phyloP scores from a whole-genome alignment of 257 asterid genomes.

The Solanum appendiculatum region DNA sequence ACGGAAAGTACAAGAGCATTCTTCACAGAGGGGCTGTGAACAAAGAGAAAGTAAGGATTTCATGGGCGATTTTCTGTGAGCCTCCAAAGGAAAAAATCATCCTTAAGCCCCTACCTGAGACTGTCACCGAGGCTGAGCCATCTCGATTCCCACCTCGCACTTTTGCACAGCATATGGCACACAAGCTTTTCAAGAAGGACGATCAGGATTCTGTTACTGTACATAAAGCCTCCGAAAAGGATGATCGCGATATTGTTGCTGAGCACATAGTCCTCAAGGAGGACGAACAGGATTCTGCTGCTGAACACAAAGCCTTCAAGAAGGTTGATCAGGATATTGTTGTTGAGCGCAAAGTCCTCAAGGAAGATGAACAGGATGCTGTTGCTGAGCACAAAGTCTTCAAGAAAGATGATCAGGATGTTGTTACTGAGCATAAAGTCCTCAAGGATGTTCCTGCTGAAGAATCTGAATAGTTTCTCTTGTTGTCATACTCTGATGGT shows the following conservation, averaged over 20 bases:
- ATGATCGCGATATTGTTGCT: conserved; percentile 9
- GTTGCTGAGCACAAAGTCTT: not conserved
- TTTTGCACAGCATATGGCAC: conserved; percentile 61
- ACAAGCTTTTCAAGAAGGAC: conserved; percentile 54
- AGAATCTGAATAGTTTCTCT: not conserved
- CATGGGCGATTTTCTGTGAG: conserved; percentile 88
- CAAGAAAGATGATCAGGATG: not conserved
- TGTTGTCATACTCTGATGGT: not conserved
- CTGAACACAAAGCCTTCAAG: not conserved
- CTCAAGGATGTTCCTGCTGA: not conserved
- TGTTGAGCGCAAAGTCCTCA: not conserved
- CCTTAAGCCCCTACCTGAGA: conserved; percentile 69
- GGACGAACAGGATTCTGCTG: not conserved
- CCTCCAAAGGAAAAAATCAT: conserved; percentile 75
- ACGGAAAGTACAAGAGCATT: conserved; percentile 76
- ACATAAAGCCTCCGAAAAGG: conserved; percentile 54
- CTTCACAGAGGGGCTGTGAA: conserved; percentile 81
- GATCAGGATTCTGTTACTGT: conserved; percentile 11
- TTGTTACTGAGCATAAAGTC: not conserved
- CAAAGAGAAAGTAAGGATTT: conserved; percentile 67
- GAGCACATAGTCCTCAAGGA: conserved; percentile 44
- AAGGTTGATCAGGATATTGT: not conserved
- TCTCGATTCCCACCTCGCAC: conserved; percentile 60
- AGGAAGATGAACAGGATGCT: not conserved
- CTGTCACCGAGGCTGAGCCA: conserved; percentile 47